These are phyloP conservation scores for Megacollybia marginata DNA, from an alignment of 768 basidiomycete species.

Conservation along the genomic window DNA sequence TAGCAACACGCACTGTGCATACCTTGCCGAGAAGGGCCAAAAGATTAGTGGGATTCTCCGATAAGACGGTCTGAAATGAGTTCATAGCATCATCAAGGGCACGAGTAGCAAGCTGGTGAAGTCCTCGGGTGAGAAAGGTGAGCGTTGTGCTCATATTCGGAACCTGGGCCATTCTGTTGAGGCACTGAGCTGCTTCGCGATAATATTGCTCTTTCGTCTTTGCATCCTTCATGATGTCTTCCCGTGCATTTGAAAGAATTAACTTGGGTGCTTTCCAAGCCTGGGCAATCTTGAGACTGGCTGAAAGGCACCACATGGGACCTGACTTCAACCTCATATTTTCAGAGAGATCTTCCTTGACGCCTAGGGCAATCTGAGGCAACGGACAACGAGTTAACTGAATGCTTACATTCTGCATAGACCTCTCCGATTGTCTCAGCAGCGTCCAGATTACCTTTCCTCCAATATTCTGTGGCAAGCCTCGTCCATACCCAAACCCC, in stretches of 20 bases:
- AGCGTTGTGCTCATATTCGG: constrained; percentile 46
- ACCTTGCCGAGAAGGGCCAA: constrained; percentile 87
- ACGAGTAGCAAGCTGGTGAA: constrained; percentile 74
- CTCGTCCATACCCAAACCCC: constrained; percentile 73
- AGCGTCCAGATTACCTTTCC: constrained; percentile 62
- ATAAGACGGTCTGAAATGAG: constrained; percentile 75
- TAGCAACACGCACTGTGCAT: constrained; percentile 1
- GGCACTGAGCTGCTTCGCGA: constrained; percentile 57
- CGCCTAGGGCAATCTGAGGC: no score
- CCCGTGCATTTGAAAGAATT: constrained; percentile 66
- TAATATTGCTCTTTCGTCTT: constrained; percentile 65
- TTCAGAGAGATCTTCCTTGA: no score
- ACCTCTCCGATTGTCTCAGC: constrained; percentile 70
- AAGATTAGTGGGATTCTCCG: constrained; percentile 75
- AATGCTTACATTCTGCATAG: constrained; percentile 56
- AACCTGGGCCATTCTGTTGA: constrained; percentile 51
- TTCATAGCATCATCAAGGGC: constrained; percentile 77
- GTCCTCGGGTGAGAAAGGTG: constrained; percentile 66
- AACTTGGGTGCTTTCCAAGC: constrained; percentile 82
- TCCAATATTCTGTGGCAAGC: constrained; percentile 85
- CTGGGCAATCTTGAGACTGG: constrained; percentile 76
- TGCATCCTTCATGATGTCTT: constrained; percentile 53
- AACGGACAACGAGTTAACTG: neutral
- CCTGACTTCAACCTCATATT: constrained; percentile 27
- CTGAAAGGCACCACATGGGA: constrained; percentile 75